Evolutionary conservation across 148 eudicot genomes (phyloP).

Genomic region (Talinum fruticosum): DNA sequence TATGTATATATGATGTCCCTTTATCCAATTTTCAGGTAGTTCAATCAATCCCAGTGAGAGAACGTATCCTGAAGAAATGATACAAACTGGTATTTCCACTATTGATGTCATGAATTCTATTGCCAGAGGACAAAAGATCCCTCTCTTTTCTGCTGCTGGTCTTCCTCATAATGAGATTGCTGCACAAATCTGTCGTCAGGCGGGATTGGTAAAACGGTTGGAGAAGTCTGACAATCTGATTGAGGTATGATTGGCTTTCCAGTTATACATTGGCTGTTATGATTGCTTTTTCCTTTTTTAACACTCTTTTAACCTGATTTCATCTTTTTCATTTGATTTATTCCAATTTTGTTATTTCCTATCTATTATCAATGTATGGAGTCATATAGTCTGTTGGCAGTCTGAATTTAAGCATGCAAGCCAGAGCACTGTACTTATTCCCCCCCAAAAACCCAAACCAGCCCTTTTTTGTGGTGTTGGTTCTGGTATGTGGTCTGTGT

Average conservation of each 20-base stretch:
- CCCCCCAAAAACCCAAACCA: too few species aligned
- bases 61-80: conserved; percentile 99
- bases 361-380: neutral
- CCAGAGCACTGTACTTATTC: neutral
- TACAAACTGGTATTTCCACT: conserved; percentile 95
- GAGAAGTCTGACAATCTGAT: conserved; percentile 75
- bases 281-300: neutral
- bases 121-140: conserved; percentile 98
- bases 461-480: too few species aligned
- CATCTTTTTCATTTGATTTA: neutral
- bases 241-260: conserved; percentile 54
- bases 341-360: neutral
- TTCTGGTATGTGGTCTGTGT: too few species aligned
- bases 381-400: neutral
- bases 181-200: conserved; percentile 98
- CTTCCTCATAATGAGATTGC: conserved; percentile 99
- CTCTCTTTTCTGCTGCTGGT: conserved; percentile 98
- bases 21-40: conserved; percentile 58
- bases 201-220: conserved; percentile 94
- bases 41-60: conserved; percentile 98
- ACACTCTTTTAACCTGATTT: neutral
- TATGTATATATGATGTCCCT: conserved; percentile 8
- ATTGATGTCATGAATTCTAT: conserved; percentile 99
- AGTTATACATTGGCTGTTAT: neutral
- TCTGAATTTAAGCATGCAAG: neutral